Evolutionary conservation across 257 asterid species (phyloP), one percentile per base, ranked within the genome.

Genomic region (Craterostigma plantagineum): DNA sequence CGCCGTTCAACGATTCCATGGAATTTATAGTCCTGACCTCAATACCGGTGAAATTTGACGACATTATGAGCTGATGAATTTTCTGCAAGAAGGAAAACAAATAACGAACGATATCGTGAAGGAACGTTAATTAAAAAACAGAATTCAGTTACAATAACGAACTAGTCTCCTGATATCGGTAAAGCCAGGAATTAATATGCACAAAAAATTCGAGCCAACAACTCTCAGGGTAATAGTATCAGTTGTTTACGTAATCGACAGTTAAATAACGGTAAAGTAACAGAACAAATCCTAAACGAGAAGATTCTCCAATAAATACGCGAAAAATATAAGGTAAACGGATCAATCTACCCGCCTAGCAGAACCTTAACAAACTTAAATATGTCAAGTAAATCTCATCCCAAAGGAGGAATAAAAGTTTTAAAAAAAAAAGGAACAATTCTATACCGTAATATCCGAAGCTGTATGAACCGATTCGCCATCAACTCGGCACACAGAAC

Each of bases 401-500:
- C 13, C 40, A 10, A 39, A 16, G 8, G 16, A 39, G 13, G 7
- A 11, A 39, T 0, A 7, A 13, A 39, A 9, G 16, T 7, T 3
- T 39, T 16, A 7, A 39, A 16, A 13, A 16, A 17, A 27, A 17
- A 10, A n/a, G n/a, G 8, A 42, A 17, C 1, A 13, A 17, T 11
- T 44, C 49, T 1, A 59, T 47, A 87, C 97, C 90, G 56, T 58
- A 62, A 68, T 49, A 15, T 71, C 71, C 10, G 77, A 40, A 13
- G 92, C 93, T 4, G 83, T 44, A 18, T 87, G 60, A 33, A 51
- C 64, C 34, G 56, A 38, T 16, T 59, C 91, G 15, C 93, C 90
- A 56, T 82, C 92, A 41, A 82, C 70, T 55, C 82, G 65, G 23
- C 70, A 49, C 70, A 72, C 59, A 7, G 81, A 65, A 60, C 98